These are phyloP conservation scores for Goniomonas avonlea DNA, from an alignment of 78 protist species.

Conservation along the genomic window DNA sequence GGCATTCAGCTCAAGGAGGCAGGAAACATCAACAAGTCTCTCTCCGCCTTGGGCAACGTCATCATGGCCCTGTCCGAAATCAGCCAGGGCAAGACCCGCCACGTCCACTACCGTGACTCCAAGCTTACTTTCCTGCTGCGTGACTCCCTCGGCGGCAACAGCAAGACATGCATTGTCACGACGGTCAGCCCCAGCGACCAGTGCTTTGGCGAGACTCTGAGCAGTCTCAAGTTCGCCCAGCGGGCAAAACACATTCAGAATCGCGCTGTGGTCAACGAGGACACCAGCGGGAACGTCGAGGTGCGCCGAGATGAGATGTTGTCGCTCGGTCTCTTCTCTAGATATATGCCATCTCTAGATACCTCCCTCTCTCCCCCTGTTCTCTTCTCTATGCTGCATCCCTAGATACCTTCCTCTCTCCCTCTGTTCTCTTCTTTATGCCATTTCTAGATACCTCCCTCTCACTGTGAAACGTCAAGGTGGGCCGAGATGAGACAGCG, in stretches of 20 bases:
- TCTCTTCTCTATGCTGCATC: neutral
- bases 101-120: conserved; percentile 56
- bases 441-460: no score
- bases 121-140: conserved; percentile 45
- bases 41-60: conserved; percentile 53
- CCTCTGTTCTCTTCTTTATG: neutral
- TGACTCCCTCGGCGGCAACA: conserved; percentile 35
- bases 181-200: neutral
- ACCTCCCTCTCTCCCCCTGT: neutral
- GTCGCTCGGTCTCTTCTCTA: neutral
- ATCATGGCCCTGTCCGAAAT: conserved; percentile 41
- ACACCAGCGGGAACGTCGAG: conserved; percentile 19
- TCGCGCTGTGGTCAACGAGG: conserved; percentile 12
- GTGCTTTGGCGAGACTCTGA: conserved; percentile 21
- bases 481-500: no score
- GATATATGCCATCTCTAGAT: neutral
- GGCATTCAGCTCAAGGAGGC: neutral
- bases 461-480: no score
- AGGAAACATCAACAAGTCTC: conserved; percentile 37
- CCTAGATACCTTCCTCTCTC: neutral
- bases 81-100: conserved; percentile 39
- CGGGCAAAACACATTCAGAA: conserved; percentile 11
- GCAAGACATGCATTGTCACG: conserved; percentile 33
- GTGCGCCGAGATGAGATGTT: neutral
- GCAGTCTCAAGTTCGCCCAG: conserved; percentile 33